Conservation (phyloP, 148 eudicot species). For the Vaccinium macrocarpon region DNA sequence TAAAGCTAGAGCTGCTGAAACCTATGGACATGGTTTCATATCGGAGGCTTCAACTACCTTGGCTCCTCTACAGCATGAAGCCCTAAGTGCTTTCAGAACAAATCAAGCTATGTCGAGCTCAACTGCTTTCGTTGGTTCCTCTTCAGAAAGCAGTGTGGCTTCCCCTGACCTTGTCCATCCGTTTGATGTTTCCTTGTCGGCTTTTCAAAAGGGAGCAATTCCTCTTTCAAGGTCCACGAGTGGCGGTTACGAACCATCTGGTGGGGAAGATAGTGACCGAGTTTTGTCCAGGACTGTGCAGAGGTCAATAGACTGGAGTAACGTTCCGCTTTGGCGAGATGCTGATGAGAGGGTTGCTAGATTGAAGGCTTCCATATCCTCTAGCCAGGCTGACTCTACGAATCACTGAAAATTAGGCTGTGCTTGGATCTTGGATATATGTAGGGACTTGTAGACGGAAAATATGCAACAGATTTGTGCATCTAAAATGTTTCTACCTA, state of each 20-base stretch:
- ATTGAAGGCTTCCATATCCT: constrained; percentile 46
- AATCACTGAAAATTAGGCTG: constrained; percentile 26
- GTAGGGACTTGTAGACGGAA: not conserved
- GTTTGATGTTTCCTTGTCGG: constrained; percentile 50
- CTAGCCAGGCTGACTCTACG: constrained; percentile 42
- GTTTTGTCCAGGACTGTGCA: constrained; percentile 55
- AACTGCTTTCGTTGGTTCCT: constrained; percentile 51
- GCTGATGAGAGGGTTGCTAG: constrained; percentile 42
- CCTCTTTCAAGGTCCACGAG: constrained; percentile 82
- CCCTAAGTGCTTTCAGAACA: constrained; percentile 58
- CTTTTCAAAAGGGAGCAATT: constrained; percentile 34
- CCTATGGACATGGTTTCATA: constrained; percentile 16
- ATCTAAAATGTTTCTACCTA: not conserved
- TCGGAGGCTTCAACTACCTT: constrained; percentile 49
- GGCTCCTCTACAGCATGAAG: constrained; percentile 74
- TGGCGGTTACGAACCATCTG: constrained; percentile 96
- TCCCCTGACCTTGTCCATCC: constrained; percentile 71
- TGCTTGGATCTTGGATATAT: constrained; percentile 2
- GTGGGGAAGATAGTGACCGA: constrained; percentile 97
- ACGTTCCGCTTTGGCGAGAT: constrained; percentile 55
- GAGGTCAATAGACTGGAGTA: constrained; percentile 68
- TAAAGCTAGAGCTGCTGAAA: constrained; percentile 33
- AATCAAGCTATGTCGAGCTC: constrained; percentile 44
- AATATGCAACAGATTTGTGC: not conserved
- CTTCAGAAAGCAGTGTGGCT: constrained; percentile 94